Evolutionary conservation across 371 early-diverging fungal species (phyloP), one percentile per base, ranked within the genome.

Genomic region (Apophysomyces ossiformis): DNA sequence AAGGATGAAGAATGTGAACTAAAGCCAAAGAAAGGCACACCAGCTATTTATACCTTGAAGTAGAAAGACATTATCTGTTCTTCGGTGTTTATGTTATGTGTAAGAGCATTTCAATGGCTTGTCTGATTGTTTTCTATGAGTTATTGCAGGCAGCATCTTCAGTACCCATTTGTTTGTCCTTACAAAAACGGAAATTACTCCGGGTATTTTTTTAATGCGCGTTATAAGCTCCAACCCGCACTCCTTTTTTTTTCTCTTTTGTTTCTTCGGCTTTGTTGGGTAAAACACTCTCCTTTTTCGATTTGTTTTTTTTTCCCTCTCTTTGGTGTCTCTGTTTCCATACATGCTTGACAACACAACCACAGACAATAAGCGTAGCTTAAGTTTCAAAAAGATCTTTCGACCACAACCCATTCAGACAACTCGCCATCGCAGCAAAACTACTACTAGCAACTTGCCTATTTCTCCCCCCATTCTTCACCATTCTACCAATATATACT

Each of bases 301-400:
- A 57, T n/a, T 18, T 39, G 43, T 50, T 26, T 18, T 36, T 50
- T 50, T 5, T n/a, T 58, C 37, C 12, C 45, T 41, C 45, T 39
- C 37, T 32, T 60, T 56, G 37, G 13, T 41, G 32, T 66, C 18
- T 35, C 35, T 56, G 26, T n/a, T 43, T 57, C 5, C 41, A 50
- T 13, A 21, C 43, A 58, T 66, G 60, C 61, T 65, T 65, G 66
- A 65, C 58, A 57, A 64, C 58, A 57, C 57, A 11, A 65, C 35
- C 8, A 59, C 57, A 26, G 44, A 35, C 21, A 39, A 46, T 35
- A 58, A 56, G 57, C 67, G 61, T 26, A 45, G 59, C 9, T 35
- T 60, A 50, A 63, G 68, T 21, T 63, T 68, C 41, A 68, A 68
- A 57, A 58, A 63, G 38, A 62, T 68, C 43, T 63, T 68, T 60